Conservation (phyloP, 2,329 filamentous ascomycete species). For the Aspergillus sp. region DNA sequence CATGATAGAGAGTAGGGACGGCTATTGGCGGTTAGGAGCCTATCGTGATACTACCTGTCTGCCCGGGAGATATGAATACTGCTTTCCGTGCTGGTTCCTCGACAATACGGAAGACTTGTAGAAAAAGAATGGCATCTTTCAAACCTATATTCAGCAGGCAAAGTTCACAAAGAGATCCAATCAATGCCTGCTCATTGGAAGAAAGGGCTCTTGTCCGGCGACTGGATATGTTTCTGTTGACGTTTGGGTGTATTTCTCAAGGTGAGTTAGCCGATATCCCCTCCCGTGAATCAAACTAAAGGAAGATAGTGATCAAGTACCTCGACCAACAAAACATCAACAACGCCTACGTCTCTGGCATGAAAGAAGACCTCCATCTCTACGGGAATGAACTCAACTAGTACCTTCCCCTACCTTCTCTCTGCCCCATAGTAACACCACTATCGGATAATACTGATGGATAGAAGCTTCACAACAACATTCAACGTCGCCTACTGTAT, state of each 20-base stretch:
- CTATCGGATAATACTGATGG: constrained; percentile 21
- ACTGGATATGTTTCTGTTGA: constrained; percentile 34
- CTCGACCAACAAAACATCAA: constrained; percentile 42
- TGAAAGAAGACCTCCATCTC: constrained; percentile 24
- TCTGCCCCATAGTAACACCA: neutral
- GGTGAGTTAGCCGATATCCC: constrained; percentile 14
- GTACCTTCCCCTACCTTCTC: constrained; percentile 6
- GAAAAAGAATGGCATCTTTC: neutral
- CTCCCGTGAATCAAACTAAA: no score
- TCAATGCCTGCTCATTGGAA: constrained; percentile 9
- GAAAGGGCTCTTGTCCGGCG: constrained; percentile 32
- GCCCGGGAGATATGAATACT: no score
- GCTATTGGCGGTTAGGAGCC: neutral
- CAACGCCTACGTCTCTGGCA: constrained; percentile 38
- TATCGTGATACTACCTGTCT: neutral
- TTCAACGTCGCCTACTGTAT: constrained; percentile 36
- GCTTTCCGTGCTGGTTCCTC: no score
- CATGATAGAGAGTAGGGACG: neutral
- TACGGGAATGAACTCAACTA: constrained; percentile 21
- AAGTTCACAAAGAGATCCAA: neutral
- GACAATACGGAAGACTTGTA: no score
- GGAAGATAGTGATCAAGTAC: constrained; percentile 34
- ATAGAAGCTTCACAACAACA: constrained; percentile 33
- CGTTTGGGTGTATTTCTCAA: constrained; percentile 36
- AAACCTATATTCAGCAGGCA: neutral